Evolutionary conservation across 202 grass and related monocot species (phyloP).

Genomic region (Carex arenaria): DNA sequence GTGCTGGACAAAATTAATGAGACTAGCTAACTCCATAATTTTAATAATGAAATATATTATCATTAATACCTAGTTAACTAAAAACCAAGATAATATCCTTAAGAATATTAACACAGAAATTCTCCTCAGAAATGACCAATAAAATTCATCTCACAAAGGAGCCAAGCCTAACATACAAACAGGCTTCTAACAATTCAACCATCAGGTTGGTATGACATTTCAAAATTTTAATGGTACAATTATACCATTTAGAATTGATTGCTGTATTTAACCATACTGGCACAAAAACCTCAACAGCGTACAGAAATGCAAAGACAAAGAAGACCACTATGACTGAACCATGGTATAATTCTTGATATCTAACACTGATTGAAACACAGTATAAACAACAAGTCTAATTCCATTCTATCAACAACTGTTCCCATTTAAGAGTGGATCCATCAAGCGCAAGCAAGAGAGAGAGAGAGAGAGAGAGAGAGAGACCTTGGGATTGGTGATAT

Average conservation of each 20-base stretch:
- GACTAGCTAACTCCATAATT: not conserved
- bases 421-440: not conserved
- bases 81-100: not conserved
- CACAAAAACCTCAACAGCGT: not conserved
- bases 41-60: not conserved
- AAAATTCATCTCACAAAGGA: not conserved
- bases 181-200: not conserved
- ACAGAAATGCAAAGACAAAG: not conserved
- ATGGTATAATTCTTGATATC: not conserved
- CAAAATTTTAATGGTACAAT: not conserved
- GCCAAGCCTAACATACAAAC: not conserved
- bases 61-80: not conserved
- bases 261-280: not conserved
- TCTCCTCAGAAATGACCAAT: not conserved
- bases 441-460: not conserved
- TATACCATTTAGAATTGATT: not conserved
- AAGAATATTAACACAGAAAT: not conserved
- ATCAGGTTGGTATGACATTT: not conserved
- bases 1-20: not conserved
- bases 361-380: not conserved
- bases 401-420: not conserved
- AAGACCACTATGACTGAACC: not conserved
- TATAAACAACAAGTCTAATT: not conserved
- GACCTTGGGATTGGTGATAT: slow-evolving; percentile 67
- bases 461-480: not conserved